These are phyloP conservation scores for Microascus cirrosus DNA, from an alignment of 2,329 filamentous ascomycete genomes.

Conservation along the genomic window DNA sequence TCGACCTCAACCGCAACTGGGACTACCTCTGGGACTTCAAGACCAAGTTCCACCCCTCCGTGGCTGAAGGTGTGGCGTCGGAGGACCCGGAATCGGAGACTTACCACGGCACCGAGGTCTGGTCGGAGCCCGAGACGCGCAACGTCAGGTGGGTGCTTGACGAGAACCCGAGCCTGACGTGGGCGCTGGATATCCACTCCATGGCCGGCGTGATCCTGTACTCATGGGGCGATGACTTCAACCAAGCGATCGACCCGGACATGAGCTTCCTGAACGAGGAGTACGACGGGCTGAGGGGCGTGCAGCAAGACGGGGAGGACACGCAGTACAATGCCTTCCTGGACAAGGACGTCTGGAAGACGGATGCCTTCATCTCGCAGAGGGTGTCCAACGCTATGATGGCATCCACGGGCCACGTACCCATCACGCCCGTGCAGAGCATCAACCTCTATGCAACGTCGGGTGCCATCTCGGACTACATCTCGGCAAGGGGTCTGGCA, in stretches of 20 bases:
- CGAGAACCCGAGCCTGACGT: conserved; percentile 35
- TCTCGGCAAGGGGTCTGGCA: conserved; percentile 29
- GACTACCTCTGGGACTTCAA: conserved; percentile 45
- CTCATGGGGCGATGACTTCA: conserved; percentile 44
- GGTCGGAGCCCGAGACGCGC: conserved; percentile 45
- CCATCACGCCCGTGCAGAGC: conserved; percentile 24
- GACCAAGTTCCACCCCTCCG: conserved; percentile 26
- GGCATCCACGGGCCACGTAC: conserved; percentile 23
- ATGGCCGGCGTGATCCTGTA: conserved; percentile 40
- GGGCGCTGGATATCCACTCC: conserved; percentile 50
- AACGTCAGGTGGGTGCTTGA: conserved; percentile 41
- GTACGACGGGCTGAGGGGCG: conserved; percentile 39
- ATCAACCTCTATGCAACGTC: conserved; percentile 32
- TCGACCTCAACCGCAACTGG: conserved; percentile 47
- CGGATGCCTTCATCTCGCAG: conserved; percentile 18
- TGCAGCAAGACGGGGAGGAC: conserved; percentile 20
- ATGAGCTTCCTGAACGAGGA: conserved; percentile 41
- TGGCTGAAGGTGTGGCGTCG: conserved; percentile 22
- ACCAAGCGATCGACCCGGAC: conserved; percentile 28
- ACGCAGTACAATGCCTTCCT: conserved; percentile 33
- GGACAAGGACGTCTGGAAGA: conserved; percentile 17
- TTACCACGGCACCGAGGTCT: conserved; percentile 37
- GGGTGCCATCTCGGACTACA: conserved; percentile 34
- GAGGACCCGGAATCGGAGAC: conserved; percentile 28
- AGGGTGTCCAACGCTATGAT: conserved; percentile 27